Evolutionary conservation across 768 basidiomycete species (phyloP).

Genomic region (Xerocomellus chrysenteron): DNA sequence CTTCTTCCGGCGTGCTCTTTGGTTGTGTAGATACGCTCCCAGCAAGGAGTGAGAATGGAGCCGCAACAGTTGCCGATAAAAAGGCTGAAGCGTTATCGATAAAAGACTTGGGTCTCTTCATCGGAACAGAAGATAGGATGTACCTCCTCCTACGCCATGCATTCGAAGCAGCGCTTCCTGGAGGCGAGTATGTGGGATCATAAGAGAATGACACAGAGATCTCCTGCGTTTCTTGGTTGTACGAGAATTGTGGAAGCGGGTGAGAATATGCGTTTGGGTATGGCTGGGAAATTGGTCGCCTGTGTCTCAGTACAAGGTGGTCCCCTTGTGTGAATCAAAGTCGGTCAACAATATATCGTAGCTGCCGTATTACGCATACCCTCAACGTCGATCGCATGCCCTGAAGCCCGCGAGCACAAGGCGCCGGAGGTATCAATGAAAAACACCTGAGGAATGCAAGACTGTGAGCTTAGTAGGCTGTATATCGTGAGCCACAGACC

Average conservation of each 20-base stretch:
- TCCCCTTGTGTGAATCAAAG: conserved; percentile 44
- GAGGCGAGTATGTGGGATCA: conserved; percentile 62
- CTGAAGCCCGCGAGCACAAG: conserved; percentile 73
- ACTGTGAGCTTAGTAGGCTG: background rate
- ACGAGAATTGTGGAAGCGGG: conserved; percentile 69
- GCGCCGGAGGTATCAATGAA: conserved; percentile 78
- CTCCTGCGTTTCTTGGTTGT: conserved; percentile 51
- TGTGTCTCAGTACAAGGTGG: conserved; percentile 68
- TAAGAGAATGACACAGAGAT: conserved; percentile 58
- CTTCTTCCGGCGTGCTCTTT: conserved; percentile 62
- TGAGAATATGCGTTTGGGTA: conserved; percentile 80
- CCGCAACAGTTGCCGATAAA: conserved; percentile 56
- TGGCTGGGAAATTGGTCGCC: conserved; percentile 71
- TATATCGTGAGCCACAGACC: conserved; percentile 35
- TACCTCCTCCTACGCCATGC: conserved; percentile 62
- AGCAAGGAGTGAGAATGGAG: conserved; percentile 56
- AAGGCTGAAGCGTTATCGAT: conserved; percentile 71
- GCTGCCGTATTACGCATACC: conserved; percentile 38
- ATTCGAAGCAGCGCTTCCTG: conserved; percentile 33
- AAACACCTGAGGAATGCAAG: conserved; percentile 57
- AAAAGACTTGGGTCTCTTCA: conserved; percentile 64
- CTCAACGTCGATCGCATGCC: conserved; percentile 81
- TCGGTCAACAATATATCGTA: conserved; percentile 5
- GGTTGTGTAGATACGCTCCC: conserved; percentile 31
- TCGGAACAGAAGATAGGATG: conserved; percentile 63